Conservation (phyloP, 2,329 filamentous ascomycete genomes). For the Volutella citrinella region DNA sequence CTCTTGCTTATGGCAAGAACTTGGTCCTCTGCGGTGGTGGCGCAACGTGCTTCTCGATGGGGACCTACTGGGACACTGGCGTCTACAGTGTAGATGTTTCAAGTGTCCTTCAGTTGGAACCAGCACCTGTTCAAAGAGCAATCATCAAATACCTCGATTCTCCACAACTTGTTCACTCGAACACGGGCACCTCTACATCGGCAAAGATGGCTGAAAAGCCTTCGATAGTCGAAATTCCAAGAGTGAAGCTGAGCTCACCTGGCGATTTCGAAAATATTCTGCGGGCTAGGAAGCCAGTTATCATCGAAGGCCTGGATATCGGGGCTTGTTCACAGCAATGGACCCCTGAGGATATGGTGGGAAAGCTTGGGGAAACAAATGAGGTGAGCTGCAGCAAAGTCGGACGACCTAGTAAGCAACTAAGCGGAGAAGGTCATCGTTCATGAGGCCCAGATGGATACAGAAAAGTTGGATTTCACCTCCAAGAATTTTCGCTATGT, state of each 20-base stretch:
- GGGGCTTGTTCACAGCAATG: constrained; percentile 66
- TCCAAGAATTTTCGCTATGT: constrained; percentile 79
- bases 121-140: too few species aligned
- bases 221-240: constrained; percentile 49
- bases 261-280: constrained; percentile 61
- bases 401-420: not conserved
- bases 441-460: constrained; percentile 58
- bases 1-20: constrained; percentile 44
- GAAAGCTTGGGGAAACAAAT: constrained; percentile 57
- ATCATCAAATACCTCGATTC: too few species aligned
- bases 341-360: constrained; percentile 65
- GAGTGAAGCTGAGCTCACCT: constrained; percentile 47
- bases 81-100: constrained; percentile 41
- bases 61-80: constrained; percentile 75
- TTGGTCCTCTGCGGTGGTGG: constrained; percentile 73
- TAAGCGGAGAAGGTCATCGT: constrained; percentile 58
- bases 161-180: not conserved
- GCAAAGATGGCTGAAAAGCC: too few species aligned
- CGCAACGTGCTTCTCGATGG: constrained; percentile 88
- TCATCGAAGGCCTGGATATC: constrained; percentile 64
- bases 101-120: too few species aligned
- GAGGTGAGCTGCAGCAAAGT: constrained; percentile 44
- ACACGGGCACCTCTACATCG: constrained; percentile 4
- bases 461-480: constrained; percentile 73
- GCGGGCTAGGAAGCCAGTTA: constrained; percentile 47